Evolutionary conservation across 2,329 filamentous ascomycete species (phyloP), one percentile per base, ranked within the genome.

Genomic region (Fusarium buxicola): DNA sequence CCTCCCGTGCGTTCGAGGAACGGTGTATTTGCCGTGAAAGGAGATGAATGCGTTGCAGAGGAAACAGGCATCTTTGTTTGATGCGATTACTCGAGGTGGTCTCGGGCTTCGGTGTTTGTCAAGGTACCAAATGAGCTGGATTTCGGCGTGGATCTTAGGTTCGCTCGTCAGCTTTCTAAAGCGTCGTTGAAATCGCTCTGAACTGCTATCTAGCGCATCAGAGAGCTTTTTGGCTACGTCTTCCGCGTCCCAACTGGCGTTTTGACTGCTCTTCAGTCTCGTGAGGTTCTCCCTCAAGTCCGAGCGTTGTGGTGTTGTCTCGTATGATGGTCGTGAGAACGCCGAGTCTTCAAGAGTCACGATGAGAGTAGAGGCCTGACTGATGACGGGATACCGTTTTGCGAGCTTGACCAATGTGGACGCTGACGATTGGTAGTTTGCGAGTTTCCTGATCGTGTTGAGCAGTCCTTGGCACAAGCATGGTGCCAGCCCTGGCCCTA

Each of bases 101-200:
- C 12, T 39, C 15, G 46, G 32, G 13, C n/a, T 30, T 35, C 24
- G 32, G 10, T 50, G 51, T 15, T 38, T 30, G 4, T 63, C 51
- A 2, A 68, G 34, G 21, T 70, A 50, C 49, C 63, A 65, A 2
- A 63, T 36, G 13, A 69, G 63, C 38, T 69, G 67, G 5, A 69
- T 60, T 41, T 70, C 68, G 8, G 67, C 65, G 27, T 70, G 65
- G 6, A 69, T 45, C 28, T 48, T 69, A 3, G 53, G 40, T 2
- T 52, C 35, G 4, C 21, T 40, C 9, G 35, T 35, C 5, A 13
- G 8, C 10, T 8, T 28, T 8, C 32, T 21, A 7, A 57, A 62
- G 12, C 25, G 7, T 6, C 13, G 3, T 12, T 9, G 18, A n/a
- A 12, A 32, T 11, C 13, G 30, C 21, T 52, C 13, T 12, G 39